Conservation (phyloP, 257 asterid genomes). For the Apocynum venetum region DNA sequence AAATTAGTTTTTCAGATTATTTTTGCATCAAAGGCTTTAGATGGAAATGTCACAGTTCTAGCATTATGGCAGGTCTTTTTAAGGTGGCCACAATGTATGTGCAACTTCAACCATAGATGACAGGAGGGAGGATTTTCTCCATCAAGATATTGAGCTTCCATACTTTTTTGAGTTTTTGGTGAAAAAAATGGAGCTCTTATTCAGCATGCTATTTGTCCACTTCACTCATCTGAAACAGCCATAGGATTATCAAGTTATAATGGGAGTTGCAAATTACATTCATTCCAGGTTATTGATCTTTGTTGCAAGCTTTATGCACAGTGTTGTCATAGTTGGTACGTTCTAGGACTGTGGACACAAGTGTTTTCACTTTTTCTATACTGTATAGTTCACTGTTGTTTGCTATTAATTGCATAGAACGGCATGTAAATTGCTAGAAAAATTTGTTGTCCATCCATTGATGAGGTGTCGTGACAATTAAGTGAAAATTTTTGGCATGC, state of each 20-base stretch:
- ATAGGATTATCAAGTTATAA: background rate
- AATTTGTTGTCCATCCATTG: no score
- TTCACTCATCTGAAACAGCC: background rate
- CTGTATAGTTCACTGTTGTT: background rate
- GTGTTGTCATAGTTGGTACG: no score
- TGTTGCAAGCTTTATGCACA: background rate
- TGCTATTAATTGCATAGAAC: no score
- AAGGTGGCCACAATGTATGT: background rate
- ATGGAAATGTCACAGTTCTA: background rate
- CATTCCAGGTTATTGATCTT: background rate
- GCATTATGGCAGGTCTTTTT: background rate
- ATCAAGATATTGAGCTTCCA: background rate
- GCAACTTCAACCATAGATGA: background rate
- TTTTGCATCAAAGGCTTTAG: background rate
- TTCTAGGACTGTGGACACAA: no score
- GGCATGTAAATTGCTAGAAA: no score
- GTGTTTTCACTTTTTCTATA: background rate
- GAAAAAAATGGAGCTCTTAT: background rate
- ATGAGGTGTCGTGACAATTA: background rate
- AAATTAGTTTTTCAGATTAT: background rate
- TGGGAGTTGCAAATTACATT: background rate
- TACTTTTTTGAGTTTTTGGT: background rate
- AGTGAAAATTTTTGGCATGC: no score
- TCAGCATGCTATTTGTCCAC: background rate
- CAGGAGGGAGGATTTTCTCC: background rate